Evolutionary conservation across 2,329 filamentous ascomycete genomes (phyloP), one percentile per base, ranked within the genome.

Genomic region (Ophiostoma perfectum): DNA sequence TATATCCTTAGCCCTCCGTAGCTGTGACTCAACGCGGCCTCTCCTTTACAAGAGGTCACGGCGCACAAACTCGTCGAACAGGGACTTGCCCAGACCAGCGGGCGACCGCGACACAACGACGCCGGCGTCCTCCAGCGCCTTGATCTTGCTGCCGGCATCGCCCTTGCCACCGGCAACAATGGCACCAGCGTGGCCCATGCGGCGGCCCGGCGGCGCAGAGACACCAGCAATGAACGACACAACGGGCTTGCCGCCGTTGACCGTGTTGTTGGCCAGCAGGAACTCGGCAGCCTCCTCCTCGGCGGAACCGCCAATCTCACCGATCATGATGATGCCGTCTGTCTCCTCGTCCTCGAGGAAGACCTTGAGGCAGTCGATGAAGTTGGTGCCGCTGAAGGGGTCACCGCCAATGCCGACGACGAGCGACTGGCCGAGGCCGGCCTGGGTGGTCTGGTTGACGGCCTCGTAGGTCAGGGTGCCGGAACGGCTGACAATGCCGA

Each of bases 321-420:
- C 95, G 79, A 99, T 98, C 95, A 99, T 97, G 84, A 99, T 97
- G 82, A 99, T 97, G 78, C 95, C 95, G 78, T 99, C 95, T 52
- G 95, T 99, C 83, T 97, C 92, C 79, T 90, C 86, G 80, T 99
- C 95, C 80, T 96, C 85, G 75, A 97, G 88, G 88, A 99, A 99
- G 78, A 98, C 92, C 78, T 92, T 91, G 75, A 99, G 86, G 86
- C 94, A 97, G 87, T 99, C 95, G 82, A 99, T 98, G 85, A 98
- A 99, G 88, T 97, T 98, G 81, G 95, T 98, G 75, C 95, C 95
- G 77, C 90, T 94, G 86, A 99, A 99, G 75, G 95, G 95, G 82
- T 99, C 95, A 82, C 95, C 95, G 73, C 95, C 95, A 76, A 99
- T 98, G 78, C 95, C 95, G 76, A 99, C 91, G 77, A 99, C 95